Evolutionary conservation across 164 flowering plant genomes (phyloP).

Genomic region (Chloranthus sessilifolius): DNA sequence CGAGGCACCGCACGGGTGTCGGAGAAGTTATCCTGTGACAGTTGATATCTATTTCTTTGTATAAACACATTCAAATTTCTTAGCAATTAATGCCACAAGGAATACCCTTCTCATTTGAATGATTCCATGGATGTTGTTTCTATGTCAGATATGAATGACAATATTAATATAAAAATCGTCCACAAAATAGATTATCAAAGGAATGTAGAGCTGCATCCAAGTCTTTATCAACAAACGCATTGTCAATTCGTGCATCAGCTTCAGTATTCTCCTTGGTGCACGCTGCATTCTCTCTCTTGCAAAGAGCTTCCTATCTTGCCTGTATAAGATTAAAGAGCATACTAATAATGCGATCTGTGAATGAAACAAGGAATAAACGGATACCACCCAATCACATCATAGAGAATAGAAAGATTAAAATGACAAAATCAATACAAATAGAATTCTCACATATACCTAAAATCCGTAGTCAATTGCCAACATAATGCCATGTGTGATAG

Average conservation of each 20-base stretch:
- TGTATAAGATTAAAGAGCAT: slow-evolving; percentile 99
- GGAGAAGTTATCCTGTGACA: too few relatives aligned
- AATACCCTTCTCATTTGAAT: slow-evolving; percentile 36
- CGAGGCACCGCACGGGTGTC: too few relatives aligned
- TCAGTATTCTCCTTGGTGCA: slow-evolving; percentile 29
- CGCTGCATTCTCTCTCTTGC: slow-evolving; percentile 33
- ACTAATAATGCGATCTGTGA: too few relatives aligned
- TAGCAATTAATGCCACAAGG: slow-evolving; percentile 82
- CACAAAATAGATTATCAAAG: slow-evolving; percentile 87
- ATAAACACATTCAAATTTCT: too few relatives aligned
- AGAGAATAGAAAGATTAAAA: too few relatives aligned
- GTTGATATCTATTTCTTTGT: too few relatives aligned
- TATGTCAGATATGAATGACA: slow-evolving; percentile 47
- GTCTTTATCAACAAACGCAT: slow-evolving; percentile 67
- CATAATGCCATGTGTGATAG: too few relatives aligned
- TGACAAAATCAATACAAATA: too few relatives aligned
- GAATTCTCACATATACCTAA: too few relatives aligned
- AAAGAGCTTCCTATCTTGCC: slow-evolving; percentile 84
- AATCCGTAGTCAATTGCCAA: too few relatives aligned
- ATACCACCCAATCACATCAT: too few relatives aligned
- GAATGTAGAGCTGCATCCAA: slow-evolving; percentile 89
- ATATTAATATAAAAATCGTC: slow-evolving; percentile 48
- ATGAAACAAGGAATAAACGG: too few relatives aligned
- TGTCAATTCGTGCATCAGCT: slow-evolving; percentile 29
- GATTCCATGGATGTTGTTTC: slow-evolving; percentile 64